These are phyloP conservation scores for Ilex paraguariensis DNA, from an alignment of 305 asterid species.

Conservation along the genomic window DNA sequence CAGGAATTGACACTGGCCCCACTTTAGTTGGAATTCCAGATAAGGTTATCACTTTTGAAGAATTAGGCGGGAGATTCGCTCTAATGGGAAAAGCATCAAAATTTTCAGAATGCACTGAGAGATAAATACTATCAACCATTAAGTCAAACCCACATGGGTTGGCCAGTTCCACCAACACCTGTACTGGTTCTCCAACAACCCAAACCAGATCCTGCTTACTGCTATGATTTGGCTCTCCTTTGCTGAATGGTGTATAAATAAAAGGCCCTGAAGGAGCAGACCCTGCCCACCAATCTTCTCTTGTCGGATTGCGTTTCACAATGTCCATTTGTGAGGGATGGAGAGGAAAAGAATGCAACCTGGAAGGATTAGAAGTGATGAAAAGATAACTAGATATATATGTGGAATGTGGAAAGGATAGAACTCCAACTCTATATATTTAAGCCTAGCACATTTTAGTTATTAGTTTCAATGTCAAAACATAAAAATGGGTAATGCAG, in stretches of 20 bases:
- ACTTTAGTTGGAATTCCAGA: slow-evolving; percentile 90
- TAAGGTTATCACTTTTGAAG: slow-evolving; percentile 85
- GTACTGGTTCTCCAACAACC: slow-evolving; percentile 97
- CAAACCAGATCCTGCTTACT: slow-evolving; percentile 82
- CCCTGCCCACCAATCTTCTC: slow-evolving; percentile 99
- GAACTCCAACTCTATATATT: too few relatives aligned
- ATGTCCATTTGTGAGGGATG: slow-evolving; percentile 91
- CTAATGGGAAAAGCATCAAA: slow-evolving; percentile 91
- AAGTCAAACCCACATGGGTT: slow-evolving; percentile 99
- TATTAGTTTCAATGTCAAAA: too few relatives aligned
- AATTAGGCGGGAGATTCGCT: slow-evolving; percentile 81
- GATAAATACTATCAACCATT: slow-evolving; percentile 85
- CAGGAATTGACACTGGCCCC: slow-evolving; percentile 79
- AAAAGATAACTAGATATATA: background rate
- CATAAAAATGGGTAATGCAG: too few relatives aligned
- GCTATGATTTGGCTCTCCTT: slow-evolving; percentile 68
- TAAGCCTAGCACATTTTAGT: too few relatives aligned
- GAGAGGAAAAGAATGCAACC: slow-evolving; percentile 93
- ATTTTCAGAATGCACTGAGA: slow-evolving; percentile 80
- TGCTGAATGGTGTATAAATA: slow-evolving; percentile 97
- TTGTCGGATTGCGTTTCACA: slow-evolving; percentile 65
- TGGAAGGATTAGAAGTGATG: slow-evolving; percentile 18
- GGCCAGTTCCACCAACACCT: slow-evolving; percentile 94
- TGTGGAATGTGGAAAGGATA: too few relatives aligned
- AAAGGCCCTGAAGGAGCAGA: slow-evolving; percentile 98